Conservation (phyloP, 768 basidiomycete species). For the Mycena alexandri region DNA sequence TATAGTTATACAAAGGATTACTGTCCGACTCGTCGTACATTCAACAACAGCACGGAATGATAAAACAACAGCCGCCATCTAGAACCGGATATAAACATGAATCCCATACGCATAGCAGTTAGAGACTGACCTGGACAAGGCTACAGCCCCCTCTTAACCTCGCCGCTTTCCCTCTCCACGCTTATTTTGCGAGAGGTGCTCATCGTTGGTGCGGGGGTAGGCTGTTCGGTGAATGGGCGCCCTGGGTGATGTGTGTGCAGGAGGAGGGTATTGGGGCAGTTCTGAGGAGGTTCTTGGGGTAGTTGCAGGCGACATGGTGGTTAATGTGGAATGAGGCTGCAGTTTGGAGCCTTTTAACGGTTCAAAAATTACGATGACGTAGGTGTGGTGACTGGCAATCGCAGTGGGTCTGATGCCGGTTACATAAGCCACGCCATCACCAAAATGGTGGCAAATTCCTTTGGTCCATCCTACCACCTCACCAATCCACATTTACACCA, state of each 20-base stretch:
- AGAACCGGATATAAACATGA: conserved; percentile 5
- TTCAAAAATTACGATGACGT: conserved; percentile 17
- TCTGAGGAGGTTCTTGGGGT: conserved; percentile 28
- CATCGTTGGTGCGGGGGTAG: conserved; percentile 30
- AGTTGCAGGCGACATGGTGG: conserved; percentile 37
- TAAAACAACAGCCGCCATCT: conserved; percentile 53
- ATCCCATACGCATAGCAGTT: no score
- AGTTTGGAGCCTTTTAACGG: conserved; percentile 20
- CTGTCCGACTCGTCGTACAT: background rate
- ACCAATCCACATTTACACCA: no score
- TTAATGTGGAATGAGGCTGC: conserved; percentile 1
- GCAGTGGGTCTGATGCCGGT: no score
- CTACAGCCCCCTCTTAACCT: conserved; percentile 48
- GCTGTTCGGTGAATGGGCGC: conserved; percentile 39
- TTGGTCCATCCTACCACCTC: no score
- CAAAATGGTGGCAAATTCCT: no score
- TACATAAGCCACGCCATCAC: no score
- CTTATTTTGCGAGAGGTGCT: conserved; percentile 15
- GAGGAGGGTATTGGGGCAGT: conserved; percentile 10
- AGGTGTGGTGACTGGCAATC: no score
- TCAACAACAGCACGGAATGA: conserved; percentile 50
- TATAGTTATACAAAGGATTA: no score
- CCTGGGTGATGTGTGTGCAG: conserved; percentile 13
- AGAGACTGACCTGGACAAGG: conserved; percentile 47
- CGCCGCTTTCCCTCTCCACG: conserved; percentile 32